Conservation (phyloP, 192 early-diverging fungal species). For the Backusella psychrophila region DNA sequence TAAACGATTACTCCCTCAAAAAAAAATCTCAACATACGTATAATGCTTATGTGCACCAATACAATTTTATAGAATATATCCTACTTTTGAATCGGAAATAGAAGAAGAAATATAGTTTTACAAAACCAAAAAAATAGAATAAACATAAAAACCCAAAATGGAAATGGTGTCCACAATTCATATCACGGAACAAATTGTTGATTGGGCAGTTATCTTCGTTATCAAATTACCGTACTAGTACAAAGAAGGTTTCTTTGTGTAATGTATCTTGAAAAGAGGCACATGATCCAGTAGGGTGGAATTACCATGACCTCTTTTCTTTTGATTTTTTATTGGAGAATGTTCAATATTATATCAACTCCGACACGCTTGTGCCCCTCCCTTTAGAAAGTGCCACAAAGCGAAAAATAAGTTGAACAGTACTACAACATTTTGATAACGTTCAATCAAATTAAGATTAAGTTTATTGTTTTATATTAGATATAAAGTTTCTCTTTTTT, state of each 20-base stretch:
- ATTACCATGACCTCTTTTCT: constrained; percentile 8
- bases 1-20: background rate
- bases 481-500: background rate
- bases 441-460: constrained; percentile 1
- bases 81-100: constrained; percentile 4
- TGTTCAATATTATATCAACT: constrained; percentile 16
- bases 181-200: background rate
- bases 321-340: constrained; percentile 36
- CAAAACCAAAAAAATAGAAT: background rate
- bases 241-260: constrained; percentile 1
- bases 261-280: constrained; percentile 39
- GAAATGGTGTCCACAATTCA: background rate
- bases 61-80: background rate
- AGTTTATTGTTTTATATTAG: background rate
- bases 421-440: constrained; percentile 6
- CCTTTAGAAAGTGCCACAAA: background rate
- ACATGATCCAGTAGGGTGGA: constrained; percentile 39
- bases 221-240: background rate
- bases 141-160: background rate
- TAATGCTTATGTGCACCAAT: too few species aligned
- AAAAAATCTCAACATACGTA: background rate
- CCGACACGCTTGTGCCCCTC: background rate
- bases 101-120: background rate
- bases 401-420: background rate
- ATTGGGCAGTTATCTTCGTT: background rate